phyloP scores from a whole-genome alignment of 1,139 yeast genomes.

The Scheffersomyces parashehatae region DNA sequence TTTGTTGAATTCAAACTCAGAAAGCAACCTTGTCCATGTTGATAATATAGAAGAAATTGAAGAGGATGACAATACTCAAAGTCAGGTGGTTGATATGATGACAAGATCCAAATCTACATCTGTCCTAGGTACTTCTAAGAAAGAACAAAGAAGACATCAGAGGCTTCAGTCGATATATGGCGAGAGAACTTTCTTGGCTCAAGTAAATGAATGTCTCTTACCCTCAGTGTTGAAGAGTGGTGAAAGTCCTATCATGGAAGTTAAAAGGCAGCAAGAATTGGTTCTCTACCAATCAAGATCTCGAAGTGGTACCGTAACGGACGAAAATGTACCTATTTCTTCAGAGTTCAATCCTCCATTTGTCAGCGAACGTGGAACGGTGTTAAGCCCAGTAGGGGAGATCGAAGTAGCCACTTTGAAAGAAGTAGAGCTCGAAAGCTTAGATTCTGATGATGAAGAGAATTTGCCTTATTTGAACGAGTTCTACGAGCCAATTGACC shows the following conservation, averaged over 20 bases:
- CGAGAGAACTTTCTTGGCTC: constrained; percentile 32
- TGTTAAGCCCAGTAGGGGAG: constrained; percentile 15
- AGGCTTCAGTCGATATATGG: constrained; percentile 33
- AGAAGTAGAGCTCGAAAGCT: background rate
- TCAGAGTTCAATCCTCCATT: background rate
- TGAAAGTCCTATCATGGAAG: constrained; percentile 33
- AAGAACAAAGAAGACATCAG: constrained; percentile 16
- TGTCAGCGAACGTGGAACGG: background rate
- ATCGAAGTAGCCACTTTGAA: constrained; percentile 1
- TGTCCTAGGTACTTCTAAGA: constrained; percentile 12
- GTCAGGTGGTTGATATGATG: constrained; percentile 5
- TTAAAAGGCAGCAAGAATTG: constrained; percentile 24
- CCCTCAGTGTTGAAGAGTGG: constrained; percentile 40
- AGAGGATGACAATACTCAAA: constrained; percentile 7
- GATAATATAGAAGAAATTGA: constrained; percentile 9
- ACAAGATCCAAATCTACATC: constrained; percentile 30
- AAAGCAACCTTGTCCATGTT: constrained; percentile 3
- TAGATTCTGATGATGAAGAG: constrained; percentile 10
- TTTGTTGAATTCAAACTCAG: constrained; percentile 8
- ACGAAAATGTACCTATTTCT: background rate
- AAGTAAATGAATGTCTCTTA: constrained; percentile 32
- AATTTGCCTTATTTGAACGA: constrained; percentile 26
- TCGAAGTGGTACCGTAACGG: background rate
- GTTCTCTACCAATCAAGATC: background rate
- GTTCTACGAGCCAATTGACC: constrained; percentile 25